These are phyloP conservation scores for Starmera quercuum DNA, from an alignment of 805 yeast genomes.

Conservation along the genomic window DNA sequence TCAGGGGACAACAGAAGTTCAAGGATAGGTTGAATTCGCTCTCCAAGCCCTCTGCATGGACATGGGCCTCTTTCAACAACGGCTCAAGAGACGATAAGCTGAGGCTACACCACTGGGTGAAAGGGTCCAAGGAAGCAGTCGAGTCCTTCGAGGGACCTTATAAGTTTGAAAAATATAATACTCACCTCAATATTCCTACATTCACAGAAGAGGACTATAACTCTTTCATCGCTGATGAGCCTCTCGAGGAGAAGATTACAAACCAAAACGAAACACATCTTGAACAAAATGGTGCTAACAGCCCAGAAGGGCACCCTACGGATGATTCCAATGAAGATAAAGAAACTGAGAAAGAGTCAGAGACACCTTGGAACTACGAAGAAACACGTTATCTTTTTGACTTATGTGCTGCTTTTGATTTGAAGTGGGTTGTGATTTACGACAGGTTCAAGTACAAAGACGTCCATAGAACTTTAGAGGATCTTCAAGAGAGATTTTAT, in stretches of 20 bases:
- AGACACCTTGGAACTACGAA: constrained; percentile 55
- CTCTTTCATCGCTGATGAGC: constrained; percentile 33
- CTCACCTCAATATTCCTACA: constrained; percentile 59
- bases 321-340: constrained; percentile 4
- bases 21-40: constrained; percentile 56
- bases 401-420: constrained; percentile 44
- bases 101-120: constrained; percentile 76
- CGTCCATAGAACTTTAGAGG: constrained; percentile 53
- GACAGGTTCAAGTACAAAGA: constrained; percentile 42
- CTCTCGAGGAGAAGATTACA: constrained; percentile 2
- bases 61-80: constrained; percentile 52
- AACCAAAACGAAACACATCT: constrained; percentile 10
- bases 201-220: constrained; percentile 58
- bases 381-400: constrained; percentile 80
- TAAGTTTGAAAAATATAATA: constrained; percentile 69
- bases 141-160: constrained; percentile 36
- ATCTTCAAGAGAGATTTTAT: constrained; percentile 77
- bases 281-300: constrained; percentile 2
- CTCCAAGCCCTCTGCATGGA: constrained; percentile 79
- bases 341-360: constrained; percentile 23
- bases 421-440: constrained; percentile 56
- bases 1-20: constrained; percentile 42
- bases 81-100: constrained; percentile 42
- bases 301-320: too few relatives aligned
- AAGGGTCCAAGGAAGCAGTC: constrained; percentile 43